A percentile compares a stretch with the other conserved stretches of the same genome.
phyloP scores from a whole-genome alignment of 371 early-diverging fungal species.

The Mucor sp. region DNA sequence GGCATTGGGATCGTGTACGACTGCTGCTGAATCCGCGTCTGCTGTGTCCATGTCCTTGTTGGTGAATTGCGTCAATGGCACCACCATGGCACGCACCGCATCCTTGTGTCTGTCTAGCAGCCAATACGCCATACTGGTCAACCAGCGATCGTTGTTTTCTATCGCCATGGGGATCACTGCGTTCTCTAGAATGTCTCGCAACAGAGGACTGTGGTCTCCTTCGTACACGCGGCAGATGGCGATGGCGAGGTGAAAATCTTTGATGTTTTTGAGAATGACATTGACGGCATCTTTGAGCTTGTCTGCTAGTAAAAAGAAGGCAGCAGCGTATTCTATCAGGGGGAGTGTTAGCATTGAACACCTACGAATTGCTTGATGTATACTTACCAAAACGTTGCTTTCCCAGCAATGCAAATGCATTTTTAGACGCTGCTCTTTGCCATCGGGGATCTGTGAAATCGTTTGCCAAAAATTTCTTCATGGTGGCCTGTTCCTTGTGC shows the following conservation, averaged over 20 bases:
- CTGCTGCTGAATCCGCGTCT: slow-evolving; percentile 23
- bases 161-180: slow-evolving; percentile 48
- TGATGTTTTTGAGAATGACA: slow-evolving; percentile 87
- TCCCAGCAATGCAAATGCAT: slow-evolving; percentile 95
- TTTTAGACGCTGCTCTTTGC: slow-evolving; percentile 94
- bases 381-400: slow-evolving; percentile 87
- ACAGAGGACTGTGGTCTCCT: slow-evolving; percentile 67
- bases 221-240: slow-evolving; percentile 88
- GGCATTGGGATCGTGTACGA: slow-evolving; percentile 71
- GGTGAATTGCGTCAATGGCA: slow-evolving; percentile 26
- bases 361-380: neutral
- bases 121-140: slow-evolving; percentile 67
- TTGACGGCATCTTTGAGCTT: slow-evolving; percentile 87
- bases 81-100: slow-evolving; percentile 68
- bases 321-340: slow-evolving; percentile 87
- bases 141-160: slow-evolving; percentile 71
- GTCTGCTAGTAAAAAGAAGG: slow-evolving; percentile 93
- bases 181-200: slow-evolving; percentile 56
- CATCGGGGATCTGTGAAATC: slow-evolving; percentile 88
- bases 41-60: neutral
- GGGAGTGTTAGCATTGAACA: neutral
- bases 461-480: slow-evolving; percentile 87
- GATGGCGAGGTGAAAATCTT: slow-evolving; percentile 91
- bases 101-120: slow-evolving; percentile 65
- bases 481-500: slow-evolving; percentile 86